Percentiles rank a stretch among this genome's conserved stretches.
phyloP scores from a whole-genome alignment of 352 stramenopile species.

The Globisporangium yorkense region DNA sequence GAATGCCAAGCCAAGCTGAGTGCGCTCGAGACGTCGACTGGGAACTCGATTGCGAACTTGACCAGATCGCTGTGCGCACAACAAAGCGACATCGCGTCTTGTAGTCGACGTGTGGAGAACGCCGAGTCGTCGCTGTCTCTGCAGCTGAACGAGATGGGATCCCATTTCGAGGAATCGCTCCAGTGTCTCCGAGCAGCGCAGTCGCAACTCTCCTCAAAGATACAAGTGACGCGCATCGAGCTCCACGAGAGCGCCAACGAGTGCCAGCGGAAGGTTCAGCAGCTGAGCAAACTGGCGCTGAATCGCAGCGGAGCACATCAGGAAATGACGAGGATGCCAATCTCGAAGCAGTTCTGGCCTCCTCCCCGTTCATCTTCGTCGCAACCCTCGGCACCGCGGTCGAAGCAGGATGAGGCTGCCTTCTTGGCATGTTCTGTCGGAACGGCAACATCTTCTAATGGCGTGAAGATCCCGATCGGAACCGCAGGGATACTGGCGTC shows the following conservation, averaged over 20 bases:
- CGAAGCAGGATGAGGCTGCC: background rate
- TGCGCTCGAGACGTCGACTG: constrained; percentile 18
- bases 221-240: constrained; percentile 39
- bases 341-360: background rate
- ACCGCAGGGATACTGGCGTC: constrained; percentile 7
- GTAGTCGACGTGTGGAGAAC: constrained; percentile 24
- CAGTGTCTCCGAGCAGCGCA: constrained; percentile 18
- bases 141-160: constrained; percentile 18
- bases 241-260: constrained; percentile 28
- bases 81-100: constrained; percentile 14
- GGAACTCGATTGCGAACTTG: constrained; percentile 8
- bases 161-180: constrained; percentile 17
- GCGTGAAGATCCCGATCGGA: constrained; percentile 15
- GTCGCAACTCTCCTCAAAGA: constrained; percentile 30
- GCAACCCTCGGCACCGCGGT: background rate
- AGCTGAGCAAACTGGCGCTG: constrained; percentile 19
- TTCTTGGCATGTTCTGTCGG: background rate
- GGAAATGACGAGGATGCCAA: background rate
- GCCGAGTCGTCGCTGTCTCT: constrained; percentile 17
- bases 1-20: constrained; percentile 16
- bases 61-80: constrained; percentile 3
- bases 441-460: background rate
- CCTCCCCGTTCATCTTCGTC: background rate
- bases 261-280: constrained; percentile 21
- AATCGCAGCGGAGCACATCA: background rate